Base-by-base conservation (phyloP, 306 rosid species). In the Alnus rubra region DNA sequence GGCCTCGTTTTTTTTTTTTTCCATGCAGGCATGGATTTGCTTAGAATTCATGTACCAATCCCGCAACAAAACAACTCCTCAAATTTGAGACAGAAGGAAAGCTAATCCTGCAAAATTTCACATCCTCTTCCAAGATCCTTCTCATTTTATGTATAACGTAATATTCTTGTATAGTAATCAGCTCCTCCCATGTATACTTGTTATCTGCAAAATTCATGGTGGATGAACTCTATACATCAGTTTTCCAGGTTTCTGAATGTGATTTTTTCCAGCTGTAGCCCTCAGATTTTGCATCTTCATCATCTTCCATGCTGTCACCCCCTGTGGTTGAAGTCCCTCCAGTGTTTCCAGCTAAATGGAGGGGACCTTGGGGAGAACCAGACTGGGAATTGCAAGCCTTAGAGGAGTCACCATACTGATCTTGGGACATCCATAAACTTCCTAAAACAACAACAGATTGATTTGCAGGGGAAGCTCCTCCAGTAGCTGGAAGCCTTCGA, bases 331-430 rank as follows among this genome's bases (percentile, higher is more conserved):
- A 89, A 23, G 78, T 86, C 76, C 88, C 89, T 78, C 91, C 90
- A 6, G 92, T 82, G 4, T 83, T 89, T 45, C 88, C 88, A 16
- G 90, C 76, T 73, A 92, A 88, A 78, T 92, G 98, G 68, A 95
- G 92, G 31, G 98, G 98, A 28, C 98, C 93, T 83, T 91, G 97
- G 7, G 98, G 98, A 67, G 98, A 95, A 42, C 92, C 98, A 7
- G 95, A 91, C 31, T 86, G 97, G 0, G 97, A 90, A 82, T 91
- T 88, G 80, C 88, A 86, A 31, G 86, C 93, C 79, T 92, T 95
- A 15, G 93, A 88, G 69, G 98, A 95, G 44, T 91, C 94, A 67
- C 88, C 88, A 83, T 78, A 86, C 28, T 82, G 96, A 79, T 95
- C 96, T 84, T 80, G 92, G 64, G 92, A 60, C 93, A 82, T 85